Conservation (phyloP, 805 yeast genomes). For the Teunomyces atbi region DNA sequence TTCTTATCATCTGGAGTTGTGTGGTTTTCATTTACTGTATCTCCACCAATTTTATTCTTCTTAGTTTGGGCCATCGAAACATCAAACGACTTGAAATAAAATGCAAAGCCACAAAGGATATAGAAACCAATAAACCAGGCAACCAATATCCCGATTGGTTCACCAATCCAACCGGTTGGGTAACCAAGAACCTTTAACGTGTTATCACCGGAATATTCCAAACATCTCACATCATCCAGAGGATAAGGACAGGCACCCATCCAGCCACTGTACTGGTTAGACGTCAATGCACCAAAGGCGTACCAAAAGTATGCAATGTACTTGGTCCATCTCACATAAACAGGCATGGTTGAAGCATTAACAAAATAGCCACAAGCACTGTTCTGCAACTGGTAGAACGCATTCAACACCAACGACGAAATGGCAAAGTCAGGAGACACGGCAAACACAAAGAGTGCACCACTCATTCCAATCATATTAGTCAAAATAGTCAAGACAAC, state of each 20-base stretch:
- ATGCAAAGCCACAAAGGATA: slow-evolving; percentile 44
- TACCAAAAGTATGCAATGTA: slow-evolving; percentile 28
- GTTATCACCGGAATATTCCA: slow-evolving; percentile 52
- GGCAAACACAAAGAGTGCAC: slow-evolving; percentile 22
- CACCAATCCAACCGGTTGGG: slow-evolving; percentile 59
- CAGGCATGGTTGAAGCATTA: slow-evolving; percentile 26
- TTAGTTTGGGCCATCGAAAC: slow-evolving; percentile 46
- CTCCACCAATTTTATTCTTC: slow-evolving; percentile 30
- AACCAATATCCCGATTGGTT: slow-evolving; percentile 60
- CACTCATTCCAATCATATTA: slow-evolving; percentile 18
- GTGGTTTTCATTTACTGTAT: slow-evolving; percentile 9
- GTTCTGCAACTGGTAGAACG: slow-evolving; percentile 26
- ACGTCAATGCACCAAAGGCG: slow-evolving; percentile 23
- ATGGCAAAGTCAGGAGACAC: slow-evolving; percentile 18
- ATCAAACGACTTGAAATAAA: slow-evolving; percentile 51
- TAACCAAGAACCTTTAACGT: slow-evolving; percentile 60
- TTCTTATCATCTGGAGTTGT: background rate
- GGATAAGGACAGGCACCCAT: slow-evolving; percentile 34
- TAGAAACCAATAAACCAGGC: slow-evolving; percentile 61
- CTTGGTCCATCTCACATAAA: slow-evolving; percentile 28
- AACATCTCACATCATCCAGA: slow-evolving; percentile 22
- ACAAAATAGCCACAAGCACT: slow-evolving; percentile 29
- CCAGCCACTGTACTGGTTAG: slow-evolving; percentile 26
- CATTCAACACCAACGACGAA: slow-evolving; percentile 17
- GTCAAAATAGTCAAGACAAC: slow-evolving; percentile 17